These are phyloP conservation scores for Trichoderma gracile DNA, from an alignment of 2,329 filamentous ascomycete species.

Conservation along the genomic window DNA sequence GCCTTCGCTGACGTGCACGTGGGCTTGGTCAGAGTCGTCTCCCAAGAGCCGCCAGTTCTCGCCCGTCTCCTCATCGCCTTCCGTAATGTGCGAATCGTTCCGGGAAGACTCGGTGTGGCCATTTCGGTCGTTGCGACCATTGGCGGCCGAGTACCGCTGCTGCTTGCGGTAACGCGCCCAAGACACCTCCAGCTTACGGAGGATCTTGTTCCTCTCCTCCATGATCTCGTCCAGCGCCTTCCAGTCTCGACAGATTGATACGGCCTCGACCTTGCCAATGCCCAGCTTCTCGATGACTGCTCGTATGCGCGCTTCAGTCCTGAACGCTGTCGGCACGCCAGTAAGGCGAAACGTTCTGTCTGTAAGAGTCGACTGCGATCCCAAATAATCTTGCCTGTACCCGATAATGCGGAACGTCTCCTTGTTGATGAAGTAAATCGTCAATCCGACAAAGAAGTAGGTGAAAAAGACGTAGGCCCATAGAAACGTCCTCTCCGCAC, in stretches of 20 bases:
- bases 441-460: slow-evolving; percentile 83
- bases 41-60: slow-evolving; percentile 64
- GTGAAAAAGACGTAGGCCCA: slow-evolving; percentile 96
- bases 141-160: slow-evolving; percentile 28
- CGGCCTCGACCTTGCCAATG: slow-evolving; percentile 86
- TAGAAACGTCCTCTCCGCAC: slow-evolving; percentile 56
- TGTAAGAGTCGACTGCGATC: slow-evolving; percentile 91
- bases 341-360: slow-evolving; percentile 91
- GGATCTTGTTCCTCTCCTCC: slow-evolving; percentile 60
- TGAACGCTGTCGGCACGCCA: slow-evolving; percentile 77
- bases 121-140: not conserved
- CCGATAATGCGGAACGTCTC: slow-evolving; percentile 85
- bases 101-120: slow-evolving; percentile 27
- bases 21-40: slow-evolving; percentile 39
- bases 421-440: slow-evolving; percentile 77
- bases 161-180: slow-evolving; percentile 67
- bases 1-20: slow-evolving; percentile 43
- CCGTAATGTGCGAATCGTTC: slow-evolving; percentile 37
- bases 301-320: slow-evolving; percentile 81
- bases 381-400: slow-evolving; percentile 85
- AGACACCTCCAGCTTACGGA: slow-evolving; percentile 76
- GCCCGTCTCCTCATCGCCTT: slow-evolving; percentile 47
- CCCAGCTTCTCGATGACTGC: slow-evolving; percentile 82
- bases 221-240: slow-evolving; percentile 74
- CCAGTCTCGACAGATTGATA: slow-evolving; percentile 88